phyloP scores from a whole-genome alignment of 306 rosid species.

The Rubus parviflorus region DNA sequence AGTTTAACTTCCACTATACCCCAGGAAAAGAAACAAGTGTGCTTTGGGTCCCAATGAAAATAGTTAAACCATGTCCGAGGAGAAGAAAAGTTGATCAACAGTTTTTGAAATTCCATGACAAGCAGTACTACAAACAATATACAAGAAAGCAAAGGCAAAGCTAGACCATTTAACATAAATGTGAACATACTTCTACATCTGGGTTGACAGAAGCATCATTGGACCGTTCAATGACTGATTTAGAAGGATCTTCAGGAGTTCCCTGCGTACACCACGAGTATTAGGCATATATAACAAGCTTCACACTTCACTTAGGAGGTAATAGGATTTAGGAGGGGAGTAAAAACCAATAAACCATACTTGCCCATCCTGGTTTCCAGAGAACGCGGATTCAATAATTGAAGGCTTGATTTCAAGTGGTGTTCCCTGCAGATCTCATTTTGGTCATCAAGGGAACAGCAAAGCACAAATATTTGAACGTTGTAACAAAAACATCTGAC shows the following conservation, averaged over 20 bases:
- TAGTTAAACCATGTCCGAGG: background rate
- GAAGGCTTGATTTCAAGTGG: conserved; percentile 73
- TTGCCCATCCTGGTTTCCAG: conserved; percentile 53
- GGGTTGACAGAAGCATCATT: conserved; percentile 48
- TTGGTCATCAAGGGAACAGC: conserved; percentile 15
- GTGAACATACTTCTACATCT: conserved; percentile 55
- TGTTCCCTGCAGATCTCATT: conserved; percentile 58
- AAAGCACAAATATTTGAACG: conserved; percentile 4
- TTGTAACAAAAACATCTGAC: background rate
- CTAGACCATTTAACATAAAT: conserved; percentile 3
- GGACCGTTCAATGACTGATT: conserved; percentile 51
- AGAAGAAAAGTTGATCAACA: background rate
- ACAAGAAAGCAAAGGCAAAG: background rate
- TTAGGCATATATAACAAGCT: conserved; percentile 27
- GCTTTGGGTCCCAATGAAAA: too few species aligned
- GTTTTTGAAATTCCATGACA: background rate
- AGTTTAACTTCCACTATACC: background rate
- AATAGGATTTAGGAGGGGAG: conserved; percentile 5
- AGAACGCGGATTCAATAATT: conserved; percentile 51
- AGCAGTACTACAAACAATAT: background rate
- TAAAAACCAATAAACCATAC: conserved; percentile 40
- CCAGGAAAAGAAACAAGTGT: background rate
- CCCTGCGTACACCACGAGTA: conserved; percentile 44
- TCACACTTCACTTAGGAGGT: conserved; percentile 22
- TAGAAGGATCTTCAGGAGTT: conserved; percentile 51